A percentile compares a stretch with the other conserved stretches of the same genome.
phyloP scores from a whole-genome alignment of 768 basidiomycete genomes.

The Cystofilobasidium ferigula region DNA sequence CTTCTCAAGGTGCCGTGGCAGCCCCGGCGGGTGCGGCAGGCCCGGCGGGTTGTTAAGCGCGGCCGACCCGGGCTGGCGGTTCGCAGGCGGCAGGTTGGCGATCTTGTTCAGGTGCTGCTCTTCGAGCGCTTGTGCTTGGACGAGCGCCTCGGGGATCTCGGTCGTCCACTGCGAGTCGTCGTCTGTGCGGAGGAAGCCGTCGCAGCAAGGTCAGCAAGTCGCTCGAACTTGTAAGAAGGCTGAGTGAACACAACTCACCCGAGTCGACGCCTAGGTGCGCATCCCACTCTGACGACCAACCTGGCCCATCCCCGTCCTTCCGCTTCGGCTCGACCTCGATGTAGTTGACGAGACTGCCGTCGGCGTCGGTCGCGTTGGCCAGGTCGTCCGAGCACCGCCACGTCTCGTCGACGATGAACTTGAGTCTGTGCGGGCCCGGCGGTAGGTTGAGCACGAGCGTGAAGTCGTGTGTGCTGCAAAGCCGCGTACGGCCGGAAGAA shows the following conservation, averaged over 20 bases:
- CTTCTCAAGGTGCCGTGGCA: slow-evolving; percentile 86
- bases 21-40: slow-evolving; percentile 73
- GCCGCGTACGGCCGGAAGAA: background rate
- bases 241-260: too few species aligned
- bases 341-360: slow-evolving; percentile 85
- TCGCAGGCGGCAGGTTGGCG: slow-evolving; percentile 16
- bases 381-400: slow-evolving; percentile 53
- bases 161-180: slow-evolving; percentile 57
- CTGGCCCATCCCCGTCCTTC: slow-evolving; percentile 17
- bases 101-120: slow-evolving; percentile 41
- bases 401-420: slow-evolving; percentile 85
- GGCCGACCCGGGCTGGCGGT: slow-evolving; percentile 29
- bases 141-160: slow-evolving; percentile 63
- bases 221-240: background rate
- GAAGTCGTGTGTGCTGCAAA: slow-evolving; percentile 36
- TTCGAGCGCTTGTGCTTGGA: slow-evolving; percentile 70
- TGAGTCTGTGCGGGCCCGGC: slow-evolving; percentile 85
- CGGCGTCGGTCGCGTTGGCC: slow-evolving; percentile 84
- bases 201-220: background rate
- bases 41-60: slow-evolving; percentile 28
- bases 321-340: slow-evolving; percentile 44
- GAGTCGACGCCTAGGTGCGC: slow-evolving; percentile 11
- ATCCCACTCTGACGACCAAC: slow-evolving; percentile 18
- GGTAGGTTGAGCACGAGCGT: slow-evolving; percentile 46
- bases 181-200: too few species aligned